Percentiles rank a stretch among this genome's conserved stretches.
These are phyloP conservation scores for Vitis rupestris DNA, from an alignment of 164 flowering plant species.

Conservation along the genomic window DNA sequence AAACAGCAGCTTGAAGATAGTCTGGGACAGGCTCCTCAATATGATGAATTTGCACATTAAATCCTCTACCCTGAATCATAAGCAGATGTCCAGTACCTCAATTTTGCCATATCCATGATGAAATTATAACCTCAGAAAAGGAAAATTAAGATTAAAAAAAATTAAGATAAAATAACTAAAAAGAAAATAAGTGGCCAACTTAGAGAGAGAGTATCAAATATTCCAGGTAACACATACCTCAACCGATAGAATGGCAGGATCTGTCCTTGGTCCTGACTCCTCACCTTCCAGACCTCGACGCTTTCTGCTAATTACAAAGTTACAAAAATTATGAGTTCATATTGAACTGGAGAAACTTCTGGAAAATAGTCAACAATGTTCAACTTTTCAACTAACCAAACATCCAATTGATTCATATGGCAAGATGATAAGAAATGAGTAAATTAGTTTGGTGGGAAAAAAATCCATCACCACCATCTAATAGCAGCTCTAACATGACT, in stretches of 20 bases:
- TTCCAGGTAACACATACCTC: slow-evolving; percentile 48
- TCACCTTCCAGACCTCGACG: slow-evolving; percentile 41
- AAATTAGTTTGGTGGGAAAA: no score
- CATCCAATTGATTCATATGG: no score
- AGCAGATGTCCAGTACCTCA: slow-evolving; percentile 1
- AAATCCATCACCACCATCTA: no score
- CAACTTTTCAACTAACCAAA: no score
- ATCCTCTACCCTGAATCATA: slow-evolving; percentile 84
- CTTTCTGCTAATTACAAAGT: slow-evolving; percentile 41
- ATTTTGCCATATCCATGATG: background rate
- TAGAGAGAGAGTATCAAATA: background rate
- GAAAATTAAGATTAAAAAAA: background rate
- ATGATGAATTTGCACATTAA: slow-evolving; percentile 70
- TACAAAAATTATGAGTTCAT: background rate
- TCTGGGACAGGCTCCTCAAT: slow-evolving; percentile 84
- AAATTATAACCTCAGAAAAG: background rate
- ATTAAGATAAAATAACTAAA: background rate
- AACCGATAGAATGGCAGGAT: slow-evolving; percentile 89
- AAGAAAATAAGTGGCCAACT: background rate
- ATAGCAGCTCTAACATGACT: no score
- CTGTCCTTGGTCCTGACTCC: slow-evolving; percentile 46
- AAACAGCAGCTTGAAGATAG: slow-evolving; percentile 80
- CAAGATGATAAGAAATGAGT: no score
- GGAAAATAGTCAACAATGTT: background rate
- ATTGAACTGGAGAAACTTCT: background rate